Evolutionary conservation across 2,329 filamentous ascomycete genomes (phyloP).

Genomic region (Elsinoe perseae): DNA sequence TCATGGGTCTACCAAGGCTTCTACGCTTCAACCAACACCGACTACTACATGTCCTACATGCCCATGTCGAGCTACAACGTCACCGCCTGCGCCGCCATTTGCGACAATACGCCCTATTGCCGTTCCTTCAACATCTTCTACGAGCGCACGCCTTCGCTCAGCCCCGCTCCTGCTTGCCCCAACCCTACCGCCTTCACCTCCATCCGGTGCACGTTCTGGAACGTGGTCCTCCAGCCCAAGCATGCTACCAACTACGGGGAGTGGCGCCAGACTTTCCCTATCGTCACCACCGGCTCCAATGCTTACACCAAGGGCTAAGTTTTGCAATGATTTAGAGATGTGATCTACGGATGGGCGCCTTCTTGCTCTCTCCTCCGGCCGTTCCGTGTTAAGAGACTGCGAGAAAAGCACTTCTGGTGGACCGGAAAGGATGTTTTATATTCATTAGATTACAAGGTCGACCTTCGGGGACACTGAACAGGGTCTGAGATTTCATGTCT

Average conservation of each 20-base stretch:
- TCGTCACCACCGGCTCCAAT: slow-evolving; percentile 35
- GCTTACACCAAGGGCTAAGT: slow-evolving; percentile 25
- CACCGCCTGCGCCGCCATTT: slow-evolving; percentile 17
- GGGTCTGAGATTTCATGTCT: slow-evolving; percentile 4
- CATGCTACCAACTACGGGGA: slow-evolving; percentile 25
- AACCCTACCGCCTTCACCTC: slow-evolving; percentile 22
- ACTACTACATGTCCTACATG: slow-evolving; percentile 18
- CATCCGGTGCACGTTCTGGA: slow-evolving; percentile 12
- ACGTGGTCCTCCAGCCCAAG: slow-evolving; percentile 2
- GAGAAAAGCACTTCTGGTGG: neutral
- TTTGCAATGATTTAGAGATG: neutral
- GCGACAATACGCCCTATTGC: slow-evolving; percentile 18
- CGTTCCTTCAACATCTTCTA: slow-evolving; percentile 20
- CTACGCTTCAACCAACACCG: slow-evolving; percentile 19
- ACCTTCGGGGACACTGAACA: slow-evolving; percentile 11
- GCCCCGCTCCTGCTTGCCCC: slow-evolving; percentile 22
- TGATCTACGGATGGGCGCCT: no score
- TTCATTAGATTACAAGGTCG: slow-evolving; percentile 11
- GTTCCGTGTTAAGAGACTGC: slow-evolving; percentile 6
- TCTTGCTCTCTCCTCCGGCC: neutral
- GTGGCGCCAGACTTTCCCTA: slow-evolving; percentile 24
- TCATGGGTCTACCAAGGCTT: slow-evolving; percentile 20
- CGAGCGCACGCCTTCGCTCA: slow-evolving; percentile 18
- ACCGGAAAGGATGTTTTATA: no score
- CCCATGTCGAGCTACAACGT: slow-evolving; percentile 17